phyloP scores from a whole-genome alignment of 371 early-diverging fungal genomes.

The Fennellomyces sp. region DNA sequence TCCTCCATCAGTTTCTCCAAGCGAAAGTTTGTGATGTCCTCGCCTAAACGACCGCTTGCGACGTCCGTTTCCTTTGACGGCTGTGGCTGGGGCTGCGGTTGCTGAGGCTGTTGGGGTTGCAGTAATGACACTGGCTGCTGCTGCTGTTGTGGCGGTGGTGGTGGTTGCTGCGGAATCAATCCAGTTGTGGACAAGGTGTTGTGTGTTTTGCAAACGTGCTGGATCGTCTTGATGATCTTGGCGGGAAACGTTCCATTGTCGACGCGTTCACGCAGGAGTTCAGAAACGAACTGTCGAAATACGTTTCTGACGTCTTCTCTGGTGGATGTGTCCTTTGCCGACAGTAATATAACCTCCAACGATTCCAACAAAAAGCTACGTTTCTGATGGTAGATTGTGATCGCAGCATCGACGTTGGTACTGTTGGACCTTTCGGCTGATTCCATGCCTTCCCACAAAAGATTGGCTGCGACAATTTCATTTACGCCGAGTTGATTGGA shows the following conservation, averaged over 20 bases:
- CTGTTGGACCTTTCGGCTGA: constrained; percentile 26
- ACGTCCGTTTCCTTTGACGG: background rate
- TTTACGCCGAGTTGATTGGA: constrained; percentile 83
- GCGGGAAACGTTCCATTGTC: constrained; percentile 32
- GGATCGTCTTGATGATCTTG: constrained; percentile 49
- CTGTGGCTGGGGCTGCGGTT: background rate
- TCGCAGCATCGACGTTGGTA: constrained; percentile 60
- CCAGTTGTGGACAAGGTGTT: constrained; percentile 32
- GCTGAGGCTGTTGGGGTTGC: constrained; percentile 28
- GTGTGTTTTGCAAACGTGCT: constrained; percentile 42
- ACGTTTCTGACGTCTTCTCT: constrained; percentile 47
- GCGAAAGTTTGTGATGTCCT: constrained; percentile 49
- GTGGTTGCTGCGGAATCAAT: constrained; percentile 15
- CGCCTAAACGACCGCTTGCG: constrained; percentile 33
- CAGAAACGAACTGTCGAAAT: constrained; percentile 36
- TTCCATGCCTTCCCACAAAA: constrained; percentile 67
- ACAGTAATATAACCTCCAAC: constrained; percentile 65
- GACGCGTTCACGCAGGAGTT: constrained; percentile 12
- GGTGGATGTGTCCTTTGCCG: constrained; percentile 47
- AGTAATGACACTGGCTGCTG: too few species aligned
- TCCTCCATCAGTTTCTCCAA: constrained; percentile 58
- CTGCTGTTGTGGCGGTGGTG: constrained; percentile 25
- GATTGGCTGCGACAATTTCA: constrained; percentile 76
- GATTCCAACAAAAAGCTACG: constrained; percentile 65
- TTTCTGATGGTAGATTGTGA: constrained; percentile 72